Conservation (phyloP, 2,329 filamentous ascomycete genomes). For the Colletotrichum liaoningense region DNA sequence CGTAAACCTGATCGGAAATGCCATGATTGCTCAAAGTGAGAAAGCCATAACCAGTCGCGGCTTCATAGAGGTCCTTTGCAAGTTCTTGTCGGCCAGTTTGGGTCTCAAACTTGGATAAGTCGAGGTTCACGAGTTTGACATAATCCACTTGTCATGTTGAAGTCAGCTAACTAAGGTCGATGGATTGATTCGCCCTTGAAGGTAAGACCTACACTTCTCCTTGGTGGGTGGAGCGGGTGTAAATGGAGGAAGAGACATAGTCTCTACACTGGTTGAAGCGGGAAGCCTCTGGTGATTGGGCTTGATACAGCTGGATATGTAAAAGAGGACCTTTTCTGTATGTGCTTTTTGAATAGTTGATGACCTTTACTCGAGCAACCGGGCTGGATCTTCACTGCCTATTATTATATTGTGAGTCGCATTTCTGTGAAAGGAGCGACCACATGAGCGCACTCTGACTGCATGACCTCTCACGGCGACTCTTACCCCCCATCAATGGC, state of each 20-base stretch:
- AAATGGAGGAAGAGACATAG: neutral
- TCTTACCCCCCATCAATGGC: too few relatives aligned
- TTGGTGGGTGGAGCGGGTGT: neutral
- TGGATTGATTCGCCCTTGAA: neutral
- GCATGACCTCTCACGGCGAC: too few relatives aligned
- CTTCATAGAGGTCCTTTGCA: slow-evolving; percentile 42
- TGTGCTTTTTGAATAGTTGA: too few relatives aligned
- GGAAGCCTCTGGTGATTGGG: too few relatives aligned
- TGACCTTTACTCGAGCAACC: too few relatives aligned
- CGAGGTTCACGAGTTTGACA: slow-evolving; percentile 41
- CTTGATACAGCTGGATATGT: too few relatives aligned
- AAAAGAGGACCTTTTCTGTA: too few relatives aligned
- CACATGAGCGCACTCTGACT: too few relatives aligned
- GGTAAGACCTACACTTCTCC: neutral
- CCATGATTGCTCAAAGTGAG: slow-evolving; percentile 42
- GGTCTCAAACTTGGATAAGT: slow-evolving; percentile 42
- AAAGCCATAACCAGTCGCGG: slow-evolving; percentile 42
- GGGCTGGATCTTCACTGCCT: too few relatives aligned
- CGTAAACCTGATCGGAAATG: slow-evolving; percentile 40
- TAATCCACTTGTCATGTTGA: slow-evolving; percentile 37
- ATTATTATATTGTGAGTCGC: too few relatives aligned
- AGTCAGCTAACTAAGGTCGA: neutral
- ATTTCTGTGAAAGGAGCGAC: too few relatives aligned
- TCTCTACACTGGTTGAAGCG: too few relatives aligned
- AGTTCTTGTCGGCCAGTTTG: slow-evolving; percentile 41